Evolutionary conservation across 371 early-diverging fungal genomes (phyloP), one percentile per base, ranked within the genome.

Genomic region (Parasitella parasitica): DNA sequence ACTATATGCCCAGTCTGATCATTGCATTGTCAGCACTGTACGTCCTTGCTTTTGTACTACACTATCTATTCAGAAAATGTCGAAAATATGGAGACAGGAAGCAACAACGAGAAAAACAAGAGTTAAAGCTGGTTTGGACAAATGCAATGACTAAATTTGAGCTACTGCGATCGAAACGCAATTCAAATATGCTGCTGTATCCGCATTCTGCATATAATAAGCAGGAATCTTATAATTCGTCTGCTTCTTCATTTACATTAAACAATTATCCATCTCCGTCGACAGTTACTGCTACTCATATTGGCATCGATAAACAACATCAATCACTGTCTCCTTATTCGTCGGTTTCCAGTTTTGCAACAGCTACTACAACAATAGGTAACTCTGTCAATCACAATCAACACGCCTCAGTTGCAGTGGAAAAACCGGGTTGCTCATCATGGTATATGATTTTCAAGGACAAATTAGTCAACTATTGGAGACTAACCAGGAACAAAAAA

Each of bases 41-140:
- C 53, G 8, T 61, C 1, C 2, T 18, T 6, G 11, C 43, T 2
- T 54, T 50, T 8, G 15, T 37, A n/a, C 24, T 57, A 41, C 30
- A 7, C 8, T 53, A 37, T 30, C 8, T 53, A 7, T 2, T 22
- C 13, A 37, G 24, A 22, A 35, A 37, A 0, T 48, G 36, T 30
- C 27, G 37, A 18, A 24, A 35, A 20, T 11, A 20, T 27, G 46
- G 36, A 22, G 24, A 57, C 0, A 61, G 22, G 30, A 50, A 27
- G 24, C 43, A 53, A 15, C 39, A 39, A 24, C 41, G 12, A 52
- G 62, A 67, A 34, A 67, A 58, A 18, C 53, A 62, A 6, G 41
- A 18, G 1, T 24, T 61, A 9, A 53, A 37, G 26, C 11, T 24
- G 20, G 20, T n/a, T n/a, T 67, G 67, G 62, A 43, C 35, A 5